phyloP scores from a whole-genome alignment of 345 rosid genomes.

The Microcos paniculata region DNA sequence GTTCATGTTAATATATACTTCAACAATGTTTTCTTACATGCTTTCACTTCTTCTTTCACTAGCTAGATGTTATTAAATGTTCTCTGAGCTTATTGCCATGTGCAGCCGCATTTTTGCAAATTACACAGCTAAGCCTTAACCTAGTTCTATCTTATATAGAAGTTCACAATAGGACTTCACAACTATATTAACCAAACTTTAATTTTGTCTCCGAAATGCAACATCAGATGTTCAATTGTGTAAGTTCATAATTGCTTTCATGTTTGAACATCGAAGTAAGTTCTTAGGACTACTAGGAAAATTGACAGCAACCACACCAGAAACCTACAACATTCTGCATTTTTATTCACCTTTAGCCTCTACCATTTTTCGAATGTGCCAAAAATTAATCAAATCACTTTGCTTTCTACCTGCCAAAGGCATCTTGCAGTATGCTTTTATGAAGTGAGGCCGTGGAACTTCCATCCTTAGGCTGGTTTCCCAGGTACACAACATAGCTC shows the following conservation, averaged over 20 bases:
- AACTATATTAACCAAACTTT: neutral
- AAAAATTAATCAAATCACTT: neutral
- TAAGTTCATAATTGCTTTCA: too few relatives aligned
- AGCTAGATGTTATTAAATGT: neutral
- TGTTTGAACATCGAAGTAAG: too few relatives aligned
- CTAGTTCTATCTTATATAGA: too few relatives aligned
- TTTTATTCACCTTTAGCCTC: too few relatives aligned
- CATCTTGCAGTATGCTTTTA: constrained; percentile 34
- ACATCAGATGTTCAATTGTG: too few relatives aligned
- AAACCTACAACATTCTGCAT: too few relatives aligned
- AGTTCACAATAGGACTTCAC: neutral
- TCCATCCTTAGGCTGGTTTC: constrained; percentile 35
- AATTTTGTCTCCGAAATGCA: too few relatives aligned
- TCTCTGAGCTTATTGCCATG: too few relatives aligned
- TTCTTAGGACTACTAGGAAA: too few relatives aligned
- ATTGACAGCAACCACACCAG: too few relatives aligned
- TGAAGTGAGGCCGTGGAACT: constrained; percentile 42
- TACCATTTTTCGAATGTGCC: neutral
- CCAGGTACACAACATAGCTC: constrained; percentile 54
- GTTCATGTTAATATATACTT: neutral
- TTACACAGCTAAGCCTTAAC: neutral
- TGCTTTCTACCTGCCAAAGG: constrained; percentile 30
- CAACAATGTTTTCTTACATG: neutral
- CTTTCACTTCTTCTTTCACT: neutral
- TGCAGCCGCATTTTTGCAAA: too few relatives aligned